phyloP scores from a whole-genome alignment of 1,139 yeast genomes.

The Kurtzmaniella quercitrusa region DNA sequence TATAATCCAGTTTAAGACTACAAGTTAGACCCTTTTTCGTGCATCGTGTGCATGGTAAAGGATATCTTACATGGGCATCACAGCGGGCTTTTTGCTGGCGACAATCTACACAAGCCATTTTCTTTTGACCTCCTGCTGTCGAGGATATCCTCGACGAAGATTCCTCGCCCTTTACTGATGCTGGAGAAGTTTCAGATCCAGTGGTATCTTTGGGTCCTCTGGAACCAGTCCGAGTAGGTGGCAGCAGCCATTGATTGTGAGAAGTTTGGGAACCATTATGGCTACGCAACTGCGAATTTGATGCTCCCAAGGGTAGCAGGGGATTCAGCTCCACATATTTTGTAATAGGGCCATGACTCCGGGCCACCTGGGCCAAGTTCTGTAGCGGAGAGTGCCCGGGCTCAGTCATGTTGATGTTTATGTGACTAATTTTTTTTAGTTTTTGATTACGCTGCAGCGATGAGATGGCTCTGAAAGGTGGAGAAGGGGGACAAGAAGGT shows the following conservation, averaged over 20 bases:
- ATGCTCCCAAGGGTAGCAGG: not conserved
- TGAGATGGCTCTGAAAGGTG: not conserved
- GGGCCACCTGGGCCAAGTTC: constrained; percentile 42
- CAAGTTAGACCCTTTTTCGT: constrained; percentile 65
- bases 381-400: constrained; percentile 26
- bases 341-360: constrained; percentile 19
- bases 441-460: not conserved
- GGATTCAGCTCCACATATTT: not conserved
- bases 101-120: constrained; percentile 92
- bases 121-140: constrained; percentile 25
- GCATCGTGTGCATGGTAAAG: constrained; percentile 84
- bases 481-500: no score
- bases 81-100: constrained; percentile 91
- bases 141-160: not conserved
- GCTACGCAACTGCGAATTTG: not conserved
- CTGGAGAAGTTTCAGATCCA: not conserved
- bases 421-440: not conserved
- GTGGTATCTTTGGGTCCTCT: not conserved
- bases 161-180: not conserved
- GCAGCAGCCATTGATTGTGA: constrained; percentile 6
- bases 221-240: constrained; percentile 3
- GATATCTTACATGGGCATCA: constrained; percentile 75
- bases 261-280: not conserved
- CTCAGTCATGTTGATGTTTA: constrained; percentile 5
- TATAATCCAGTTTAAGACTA: constrained; percentile 72